Evolutionary conservation across 768 basidiomycete genomes (phyloP), one percentile per base, ranked within the genome.

Genomic region (Russula compacta): DNA sequence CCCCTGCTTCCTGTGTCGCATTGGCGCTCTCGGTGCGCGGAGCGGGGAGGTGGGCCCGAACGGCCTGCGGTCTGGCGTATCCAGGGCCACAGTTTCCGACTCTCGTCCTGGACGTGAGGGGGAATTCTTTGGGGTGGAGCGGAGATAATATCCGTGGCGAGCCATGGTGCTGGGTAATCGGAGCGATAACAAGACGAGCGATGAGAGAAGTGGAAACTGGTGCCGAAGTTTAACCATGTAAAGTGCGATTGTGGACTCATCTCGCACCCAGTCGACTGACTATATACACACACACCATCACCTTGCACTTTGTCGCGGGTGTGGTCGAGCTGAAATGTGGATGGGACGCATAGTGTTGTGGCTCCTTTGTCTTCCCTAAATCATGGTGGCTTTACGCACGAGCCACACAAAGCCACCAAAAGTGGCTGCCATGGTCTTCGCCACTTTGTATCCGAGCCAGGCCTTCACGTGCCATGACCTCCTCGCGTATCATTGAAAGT

Each of bases 91-190:
- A 33, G 55, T 29, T 29, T 29, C 24, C 24, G 24, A 29, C 3
- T 29, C 24, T 29, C 3, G 24, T 29, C 24, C 24, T 29, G 24
- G 24, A 3, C 24, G 24, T 29, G 24, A 29, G 24, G 24, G 24
- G 39, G 47, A 47, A 12, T 47, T 40, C n/a, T 43, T 43, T 9
- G 15, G 44, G 14, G 53, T 60, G 29, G 53, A 53, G 47, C 59
- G 59, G 10, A 60, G 59, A 49, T 54, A 11, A 9, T 60, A 60
- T 9, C 4, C 11, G 40, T 49, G 53, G 24, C 53, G 43, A 29
- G 24, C 24, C 59, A 60, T 60, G 17, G 44, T 54, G 33, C 24
- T 29, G 35, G 42, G 53, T 43, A 54, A 43, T 21, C n/a, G 6
- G 38, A 39, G 33, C 29, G 15, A 19, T 38, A 29, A 7, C 5